Percentiles rank a stretch among this genome's conserved stretches.
Evolutionary conservation across 371 early-diverging fungal genomes (phyloP).

Genomic region (Ecytonucleospora hepatopenaei): DNA sequence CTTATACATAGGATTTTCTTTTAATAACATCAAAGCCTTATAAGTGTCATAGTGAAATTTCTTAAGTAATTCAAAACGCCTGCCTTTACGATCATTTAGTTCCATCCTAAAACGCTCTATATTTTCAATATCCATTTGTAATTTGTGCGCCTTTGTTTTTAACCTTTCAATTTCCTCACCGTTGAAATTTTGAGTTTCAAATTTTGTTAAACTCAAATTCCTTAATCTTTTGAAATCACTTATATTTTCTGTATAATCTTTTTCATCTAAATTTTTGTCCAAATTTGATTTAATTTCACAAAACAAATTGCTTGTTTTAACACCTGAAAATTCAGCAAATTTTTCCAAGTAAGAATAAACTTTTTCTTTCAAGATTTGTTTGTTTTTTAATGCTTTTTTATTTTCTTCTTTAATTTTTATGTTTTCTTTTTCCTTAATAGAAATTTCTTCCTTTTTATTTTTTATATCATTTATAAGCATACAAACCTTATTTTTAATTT

Average conservation of each 20-base stretch:
- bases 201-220: no score
- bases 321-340: no score
- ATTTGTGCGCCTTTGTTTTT: background rate
- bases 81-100: slow-evolving; percentile 32
- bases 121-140: slow-evolving; percentile 20
- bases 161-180: background rate
- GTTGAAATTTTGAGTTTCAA: background rate
- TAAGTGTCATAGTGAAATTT: slow-evolving; percentile 53
- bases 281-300: background rate
- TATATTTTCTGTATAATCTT: background rate
- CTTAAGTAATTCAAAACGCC: slow-evolving; percentile 44
- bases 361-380: slow-evolving; percentile 22
- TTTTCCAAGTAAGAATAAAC: background rate
- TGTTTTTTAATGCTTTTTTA: slow-evolving; percentile 15
- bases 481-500: no score
- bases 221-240: no score
- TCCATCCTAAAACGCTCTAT: slow-evolving; percentile 37
- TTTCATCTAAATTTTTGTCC: background rate
- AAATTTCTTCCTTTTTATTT: background rate
- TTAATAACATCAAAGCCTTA: slow-evolving; percentile 48
- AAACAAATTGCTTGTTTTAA: no score
- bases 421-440: background rate
- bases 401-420: slow-evolving; percentile 7
- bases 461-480: background rate
- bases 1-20: slow-evolving; percentile 44